Evolutionary conservation across 2,329 filamentous ascomycete species (phyloP).

Genomic region (Fusarium pininemorale): DNA sequence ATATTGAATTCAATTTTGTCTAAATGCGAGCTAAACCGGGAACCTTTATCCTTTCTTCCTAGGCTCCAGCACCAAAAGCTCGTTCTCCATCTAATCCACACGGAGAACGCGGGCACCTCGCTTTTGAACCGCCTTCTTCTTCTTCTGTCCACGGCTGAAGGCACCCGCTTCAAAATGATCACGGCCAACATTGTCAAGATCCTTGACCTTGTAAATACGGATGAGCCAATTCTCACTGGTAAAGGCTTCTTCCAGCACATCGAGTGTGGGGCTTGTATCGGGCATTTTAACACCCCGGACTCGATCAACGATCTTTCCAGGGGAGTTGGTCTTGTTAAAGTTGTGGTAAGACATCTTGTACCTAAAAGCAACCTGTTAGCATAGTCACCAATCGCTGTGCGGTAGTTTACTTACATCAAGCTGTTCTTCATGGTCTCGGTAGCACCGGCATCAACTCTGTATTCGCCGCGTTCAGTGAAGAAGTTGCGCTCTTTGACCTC

Average conservation of each 20-base stretch:
- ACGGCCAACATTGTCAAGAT: conserved; percentile 93
- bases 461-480: conserved; percentile 93
- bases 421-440: conserved; percentile 99
- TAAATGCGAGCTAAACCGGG: conserved; percentile 40
- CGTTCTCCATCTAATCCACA: conserved; percentile 66
- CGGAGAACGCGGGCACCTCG: conserved; percentile 76
- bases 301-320: conserved; percentile 88
- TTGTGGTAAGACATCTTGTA: conserved; percentile 99
- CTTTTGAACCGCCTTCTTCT: conserved; percentile 79
- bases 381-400: not conserved
- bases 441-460: conserved; percentile 90
- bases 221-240: conserved; percentile 99
- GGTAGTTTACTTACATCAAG: conserved; percentile 79
- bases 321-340: conserved; percentile 89
- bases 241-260: conserved; percentile 94
- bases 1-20: conserved; percentile 49
- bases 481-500: conserved; percentile 97
- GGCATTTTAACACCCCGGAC: conserved; percentile 85
- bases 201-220: conserved; percentile 99
- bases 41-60: conserved; percentile 33
- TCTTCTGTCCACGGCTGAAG: conserved; percentile 84
- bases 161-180: conserved; percentile 77
- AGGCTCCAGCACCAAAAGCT: conserved; percentile 7
- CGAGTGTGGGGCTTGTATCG: conserved; percentile 84
- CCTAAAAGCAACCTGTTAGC: conserved; percentile 60